phyloP scores from a whole-genome alignment of 169 alveolate genomes.

The Cystoisospora suis region DNA sequence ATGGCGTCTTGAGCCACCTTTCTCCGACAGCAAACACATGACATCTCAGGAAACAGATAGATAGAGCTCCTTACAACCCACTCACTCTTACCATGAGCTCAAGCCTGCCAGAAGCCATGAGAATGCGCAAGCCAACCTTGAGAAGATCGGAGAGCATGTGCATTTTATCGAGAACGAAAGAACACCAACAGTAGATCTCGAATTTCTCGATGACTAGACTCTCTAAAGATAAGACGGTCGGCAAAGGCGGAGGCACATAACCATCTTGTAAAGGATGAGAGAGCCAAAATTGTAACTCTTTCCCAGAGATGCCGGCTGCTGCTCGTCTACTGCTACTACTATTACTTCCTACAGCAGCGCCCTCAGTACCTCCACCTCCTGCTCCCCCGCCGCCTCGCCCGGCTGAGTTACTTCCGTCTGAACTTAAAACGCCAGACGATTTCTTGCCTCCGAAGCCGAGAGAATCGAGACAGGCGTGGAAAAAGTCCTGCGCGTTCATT shows the following conservation, averaged over 20 bases:
- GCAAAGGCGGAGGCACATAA: constrained; percentile 74
- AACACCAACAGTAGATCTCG: constrained; percentile 81
- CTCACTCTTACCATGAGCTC: constrained; percentile 60
- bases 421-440: too few relatives aligned
- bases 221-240: constrained; percentile 78
- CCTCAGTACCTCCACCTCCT: not conserved
- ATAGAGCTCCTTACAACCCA: too few relatives aligned
- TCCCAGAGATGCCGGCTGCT: constrained; percentile 10
- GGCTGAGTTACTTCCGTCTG: too few relatives aligned
- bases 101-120: constrained; percentile 62
- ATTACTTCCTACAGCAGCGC: not conserved
- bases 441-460: constrained; percentile 34
- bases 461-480: constrained; percentile 58
- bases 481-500: constrained; percentile 55
- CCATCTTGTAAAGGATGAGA: constrained; percentile 68
- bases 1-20: too few relatives aligned
- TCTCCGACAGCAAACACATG: too few relatives aligned
- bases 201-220: constrained; percentile 78
- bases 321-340: constrained; percentile 39
- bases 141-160: constrained; percentile 85
- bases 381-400: not conserved
- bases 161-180: constrained; percentile 81
- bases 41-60: too few relatives aligned
- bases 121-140: constrained; percentile 77
- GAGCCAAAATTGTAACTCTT: constrained; percentile 44